These are phyloP conservation scores for Fusarium sp. DNA, from an alignment of 2,329 filamentous ascomycete species.

Conservation along the genomic window DNA sequence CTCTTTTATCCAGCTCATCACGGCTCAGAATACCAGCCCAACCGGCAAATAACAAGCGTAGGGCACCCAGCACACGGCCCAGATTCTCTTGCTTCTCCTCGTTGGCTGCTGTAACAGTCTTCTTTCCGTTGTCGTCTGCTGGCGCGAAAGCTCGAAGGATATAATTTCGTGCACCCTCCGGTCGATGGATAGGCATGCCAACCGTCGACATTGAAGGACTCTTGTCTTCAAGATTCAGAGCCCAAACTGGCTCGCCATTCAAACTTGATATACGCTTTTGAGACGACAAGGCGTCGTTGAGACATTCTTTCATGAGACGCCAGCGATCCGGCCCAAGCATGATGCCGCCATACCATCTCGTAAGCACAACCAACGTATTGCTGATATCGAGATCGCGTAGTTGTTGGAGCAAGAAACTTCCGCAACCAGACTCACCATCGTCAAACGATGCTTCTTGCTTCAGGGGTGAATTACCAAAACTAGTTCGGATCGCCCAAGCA, in stretches of 20 bases:
- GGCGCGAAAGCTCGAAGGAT: constrained; percentile 67
- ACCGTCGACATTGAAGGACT: constrained; percentile 50
- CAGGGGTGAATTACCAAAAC: constrained; percentile 49
- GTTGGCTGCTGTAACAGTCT: constrained; percentile 58
- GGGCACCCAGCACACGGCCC: constrained; percentile 71
- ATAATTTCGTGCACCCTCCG: constrained; percentile 71
- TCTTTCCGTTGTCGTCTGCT: constrained; percentile 35
- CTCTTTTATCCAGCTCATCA: constrained; percentile 75
- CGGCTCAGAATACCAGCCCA: constrained; percentile 72
- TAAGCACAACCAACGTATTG: constrained; percentile 65
- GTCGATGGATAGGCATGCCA: constrained; percentile 76
- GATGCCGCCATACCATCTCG: constrained; percentile 68
- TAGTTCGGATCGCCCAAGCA: constrained; percentile 57
- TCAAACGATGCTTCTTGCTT: constrained; percentile 63
- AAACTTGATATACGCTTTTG: constrained; percentile 50
- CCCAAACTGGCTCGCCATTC: constrained; percentile 66
- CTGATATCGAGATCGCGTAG: constrained; percentile 60
- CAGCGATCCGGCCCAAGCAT: constrained; percentile 69
- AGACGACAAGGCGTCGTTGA: constrained; percentile 62
- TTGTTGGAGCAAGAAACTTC: constrained; percentile 62
- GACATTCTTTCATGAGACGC: constrained; percentile 67
- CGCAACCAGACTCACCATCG: constrained; percentile 68
- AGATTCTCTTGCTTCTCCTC: constrained; percentile 75
- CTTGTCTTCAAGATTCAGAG: constrained; percentile 63
- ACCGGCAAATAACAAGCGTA: constrained; percentile 76